These are phyloP conservation scores for Adiantum capillusveneris DNA, from an alignment of 75 land plant species.

Conservation along the genomic window DNA sequence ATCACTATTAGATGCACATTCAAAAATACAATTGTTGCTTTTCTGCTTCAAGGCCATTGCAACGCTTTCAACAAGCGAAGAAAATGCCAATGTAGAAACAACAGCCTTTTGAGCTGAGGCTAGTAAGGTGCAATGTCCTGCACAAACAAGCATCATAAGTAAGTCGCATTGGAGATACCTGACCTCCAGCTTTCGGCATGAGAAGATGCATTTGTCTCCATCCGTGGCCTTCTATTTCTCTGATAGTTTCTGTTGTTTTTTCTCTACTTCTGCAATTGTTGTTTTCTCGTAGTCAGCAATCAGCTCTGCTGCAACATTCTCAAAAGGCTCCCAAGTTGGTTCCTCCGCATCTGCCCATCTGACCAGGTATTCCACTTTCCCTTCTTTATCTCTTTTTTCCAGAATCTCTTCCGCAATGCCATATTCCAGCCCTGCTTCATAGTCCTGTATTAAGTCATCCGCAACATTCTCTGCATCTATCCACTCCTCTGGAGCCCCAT, in stretches of 20 bases:
- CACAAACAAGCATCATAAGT: too few relatives aligned
- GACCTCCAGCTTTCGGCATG: too few relatives aligned
- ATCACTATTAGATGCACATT: too few relatives aligned
- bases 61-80: too few relatives aligned
- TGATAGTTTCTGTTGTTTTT: background rate
- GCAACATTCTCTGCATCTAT: conserved; percentile 41
- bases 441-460: conserved; percentile 76
- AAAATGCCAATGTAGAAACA: too few relatives aligned
- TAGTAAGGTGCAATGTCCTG: too few relatives aligned
- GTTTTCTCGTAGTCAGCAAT: conserved; percentile 47
- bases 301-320: conserved; percentile 78
- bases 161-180: too few relatives aligned
- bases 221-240: too few relatives aligned
- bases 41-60: too few relatives aligned
- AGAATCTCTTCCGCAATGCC: conserved; percentile 74
- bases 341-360: conserved; percentile 78
- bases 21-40: too few relatives aligned
- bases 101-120: too few relatives aligned
- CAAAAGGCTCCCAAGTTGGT: conserved; percentile 87
- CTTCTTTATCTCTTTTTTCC: conserved; percentile 42
- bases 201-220: too few relatives aligned
- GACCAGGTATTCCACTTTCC: conserved; percentile 61
- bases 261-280: conserved; percentile 13
- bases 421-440: conserved; percentile 81
- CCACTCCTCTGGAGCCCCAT: conserved; percentile 69